Evolutionary conservation across 306 rosid genomes (phyloP).

Genomic region (Lupinus albus): DNA sequence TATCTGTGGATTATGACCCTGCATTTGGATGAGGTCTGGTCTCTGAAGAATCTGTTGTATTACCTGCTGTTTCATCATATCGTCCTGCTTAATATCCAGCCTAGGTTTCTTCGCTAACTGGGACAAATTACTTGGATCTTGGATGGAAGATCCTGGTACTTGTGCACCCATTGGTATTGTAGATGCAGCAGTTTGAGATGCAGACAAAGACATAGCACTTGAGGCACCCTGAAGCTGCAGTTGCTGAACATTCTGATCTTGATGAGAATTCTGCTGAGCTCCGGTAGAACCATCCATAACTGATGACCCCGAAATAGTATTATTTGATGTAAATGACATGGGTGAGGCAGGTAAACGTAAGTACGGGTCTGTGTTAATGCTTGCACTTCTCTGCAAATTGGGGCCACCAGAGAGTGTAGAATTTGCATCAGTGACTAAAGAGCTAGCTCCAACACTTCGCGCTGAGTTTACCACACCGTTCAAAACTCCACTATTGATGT

Average conservation of each 20-base stretch:
- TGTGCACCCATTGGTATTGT: constrained; percentile 63
- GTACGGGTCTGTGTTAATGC: constrained; percentile 83
- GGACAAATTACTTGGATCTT: constrained; percentile 68
- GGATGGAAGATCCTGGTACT: constrained; percentile 66
- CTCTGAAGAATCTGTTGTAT: constrained; percentile 85
- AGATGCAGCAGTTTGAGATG: constrained; percentile 65
- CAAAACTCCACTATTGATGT: constrained; percentile 76
- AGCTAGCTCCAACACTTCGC: constrained; percentile 95
- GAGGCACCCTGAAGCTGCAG: constrained; percentile 75
- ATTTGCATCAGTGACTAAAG: constrained; percentile 98
- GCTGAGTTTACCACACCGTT: constrained; percentile 89
- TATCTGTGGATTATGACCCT: constrained; percentile 71
- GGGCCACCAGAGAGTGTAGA: constrained; percentile 94
- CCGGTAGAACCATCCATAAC: constrained; percentile 88
- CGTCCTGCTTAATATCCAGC: constrained; percentile 84
- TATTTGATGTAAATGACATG: constrained; percentile 92
- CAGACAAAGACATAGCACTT: constrained; percentile 62
- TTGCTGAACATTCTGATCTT: constrained; percentile 76
- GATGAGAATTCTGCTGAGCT: constrained; percentile 85
- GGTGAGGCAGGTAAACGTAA: constrained; percentile 92
- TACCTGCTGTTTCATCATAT: constrained; percentile 74
- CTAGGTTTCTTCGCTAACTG: constrained; percentile 80
- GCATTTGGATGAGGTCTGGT: constrained; percentile 78
- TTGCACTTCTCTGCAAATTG: constrained; percentile 96
- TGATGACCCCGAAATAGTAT: constrained; percentile 85